phyloP scores from a whole-genome alignment of 2,329 filamentous ascomycete genomes.

The Penicillium hordei region DNA sequence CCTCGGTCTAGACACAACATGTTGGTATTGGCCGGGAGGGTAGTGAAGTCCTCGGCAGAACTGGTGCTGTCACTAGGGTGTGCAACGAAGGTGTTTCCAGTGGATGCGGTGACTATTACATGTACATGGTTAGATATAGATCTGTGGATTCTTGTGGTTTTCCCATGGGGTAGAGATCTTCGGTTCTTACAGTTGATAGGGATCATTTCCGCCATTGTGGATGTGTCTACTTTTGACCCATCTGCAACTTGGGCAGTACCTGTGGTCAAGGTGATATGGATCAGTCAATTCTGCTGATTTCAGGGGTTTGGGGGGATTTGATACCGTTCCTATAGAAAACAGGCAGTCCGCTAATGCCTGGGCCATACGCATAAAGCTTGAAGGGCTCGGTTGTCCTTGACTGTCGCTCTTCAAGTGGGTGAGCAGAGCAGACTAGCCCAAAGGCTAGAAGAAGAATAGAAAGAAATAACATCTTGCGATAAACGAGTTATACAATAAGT shows the following conservation, averaged over 20 bases:
- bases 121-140: background rate
- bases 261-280: background rate
- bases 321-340: constrained; percentile 15
- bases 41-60: background rate
- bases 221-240: constrained; percentile 1
- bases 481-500: background rate
- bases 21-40: constrained; percentile 7
- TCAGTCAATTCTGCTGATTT: background rate
- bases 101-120: constrained; percentile 4
- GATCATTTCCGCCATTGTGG: constrained; percentile 3
- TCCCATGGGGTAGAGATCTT: background rate
- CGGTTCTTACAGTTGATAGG: constrained; percentile 13
- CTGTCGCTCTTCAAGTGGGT: constrained; percentile 9
- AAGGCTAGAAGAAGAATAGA: background rate
- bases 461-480: constrained; percentile 3
- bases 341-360: constrained; percentile 16
- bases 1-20: constrained; percentile 10
- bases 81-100: constrained; percentile 11
- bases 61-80: constrained; percentile 4
- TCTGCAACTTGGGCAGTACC: constrained; percentile 13
- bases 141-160: background rate
- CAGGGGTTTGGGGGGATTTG: too few species aligned
- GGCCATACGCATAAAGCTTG: constrained; percentile 16
- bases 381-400: background rate
- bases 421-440: constrained; percentile 6